Evolutionary conservation across 1,284 basidiomycete species (phyloP), one percentile per base, ranked within the genome.

Genomic region (Boletellus deceptivus): DNA sequence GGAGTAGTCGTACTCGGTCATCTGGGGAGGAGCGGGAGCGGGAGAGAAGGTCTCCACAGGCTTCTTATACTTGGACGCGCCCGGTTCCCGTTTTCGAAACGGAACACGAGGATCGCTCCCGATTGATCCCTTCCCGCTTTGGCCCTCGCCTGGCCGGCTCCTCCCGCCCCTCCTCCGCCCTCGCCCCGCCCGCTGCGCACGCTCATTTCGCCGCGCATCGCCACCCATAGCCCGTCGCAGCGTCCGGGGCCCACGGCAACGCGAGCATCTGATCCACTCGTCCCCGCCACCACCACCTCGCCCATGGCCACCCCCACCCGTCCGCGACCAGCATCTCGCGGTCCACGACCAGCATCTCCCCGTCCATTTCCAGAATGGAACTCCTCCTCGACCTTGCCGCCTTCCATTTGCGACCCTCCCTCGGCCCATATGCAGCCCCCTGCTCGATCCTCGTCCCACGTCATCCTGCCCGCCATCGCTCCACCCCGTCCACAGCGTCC

Each of bases 1-100:
- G 36, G 78, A 80, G 64, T 74, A 79, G 69, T 79, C 78, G 72
- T 79, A 79, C 60, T 79, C 77, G 13, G 77, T 79, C 78, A 79
- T 79, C 29, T 38, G 60, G 49, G 55, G 18, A 49, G 48, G 49
- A 45, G 44, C 48, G 36, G 38, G 7, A 22, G 43, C 44, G 44
- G 48, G 36, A n/a, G 42, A 43, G 35, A 41, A 45, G 3, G 51
- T 29, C 29, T 11, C 6, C 29, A 29, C 29, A 10, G 29, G 6
- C 31, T 41, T 45, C 22, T 58, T 63, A 61, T 62, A 52, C 35
- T 25, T 20, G 24, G 24, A 29, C 29, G 29, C 29, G 24, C 6
- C 25, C n/a, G 42, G 31, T 27, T 31, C 20, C 41, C 41, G 43
- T 22, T 34, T 49, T 37, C 22, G 42, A 49, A 46, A 37, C 48